phyloP scores from a whole-genome alignment of 805 yeast genomes.

The Kazachstania bromeliacearum region DNA sequence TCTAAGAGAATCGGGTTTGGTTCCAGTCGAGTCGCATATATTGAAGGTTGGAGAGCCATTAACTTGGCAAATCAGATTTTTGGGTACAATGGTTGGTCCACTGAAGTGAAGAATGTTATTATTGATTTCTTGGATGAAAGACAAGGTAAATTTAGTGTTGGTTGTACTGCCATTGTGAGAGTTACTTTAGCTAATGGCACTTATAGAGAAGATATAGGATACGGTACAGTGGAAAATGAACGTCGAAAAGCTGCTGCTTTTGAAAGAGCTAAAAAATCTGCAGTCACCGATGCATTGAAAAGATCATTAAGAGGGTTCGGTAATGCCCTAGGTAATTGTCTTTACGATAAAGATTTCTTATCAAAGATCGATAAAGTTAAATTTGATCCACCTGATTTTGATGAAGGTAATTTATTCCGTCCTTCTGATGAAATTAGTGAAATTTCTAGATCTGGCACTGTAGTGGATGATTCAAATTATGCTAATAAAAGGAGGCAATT shows the following conservation, averaged over 20 bases:
- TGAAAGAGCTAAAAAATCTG: constrained; percentile 77
- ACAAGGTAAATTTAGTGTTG: constrained; percentile 50
- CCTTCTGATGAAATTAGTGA: constrained; percentile 29
- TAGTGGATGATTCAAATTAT: constrained; percentile 6
- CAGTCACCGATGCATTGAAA: constrained; percentile 74
- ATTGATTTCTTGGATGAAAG: constrained; percentile 65
- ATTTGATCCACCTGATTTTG: constrained; percentile 38
- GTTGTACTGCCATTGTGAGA: constrained; percentile 63
- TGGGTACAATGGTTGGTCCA: constrained; percentile 78
- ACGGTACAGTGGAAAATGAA: constrained; percentile 74
- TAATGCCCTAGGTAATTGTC: constrained; percentile 73
- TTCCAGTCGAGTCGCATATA: constrained; percentile 55
- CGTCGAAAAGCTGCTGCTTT: constrained; percentile 65
- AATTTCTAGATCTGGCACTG: constrained; percentile 21
- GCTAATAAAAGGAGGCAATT: constrained; percentile 20
- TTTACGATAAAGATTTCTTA: constrained; percentile 65
- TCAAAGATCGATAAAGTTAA: constrained; percentile 35
- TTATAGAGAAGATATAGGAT: constrained; percentile 74
- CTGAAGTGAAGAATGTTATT: constrained; percentile 54
- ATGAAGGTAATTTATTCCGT: constrained; percentile 34
- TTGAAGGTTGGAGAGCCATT: constrained; percentile 79
- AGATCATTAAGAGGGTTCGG: constrained; percentile 75
- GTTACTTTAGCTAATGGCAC: constrained; percentile 70
- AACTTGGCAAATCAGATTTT: constrained; percentile 72
- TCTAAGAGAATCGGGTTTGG: constrained; percentile 72